These are phyloP conservation scores for Eragrostis tef DNA, from an alignment of 202 grass and related monocot genomes.

Conservation along the genomic window DNA sequence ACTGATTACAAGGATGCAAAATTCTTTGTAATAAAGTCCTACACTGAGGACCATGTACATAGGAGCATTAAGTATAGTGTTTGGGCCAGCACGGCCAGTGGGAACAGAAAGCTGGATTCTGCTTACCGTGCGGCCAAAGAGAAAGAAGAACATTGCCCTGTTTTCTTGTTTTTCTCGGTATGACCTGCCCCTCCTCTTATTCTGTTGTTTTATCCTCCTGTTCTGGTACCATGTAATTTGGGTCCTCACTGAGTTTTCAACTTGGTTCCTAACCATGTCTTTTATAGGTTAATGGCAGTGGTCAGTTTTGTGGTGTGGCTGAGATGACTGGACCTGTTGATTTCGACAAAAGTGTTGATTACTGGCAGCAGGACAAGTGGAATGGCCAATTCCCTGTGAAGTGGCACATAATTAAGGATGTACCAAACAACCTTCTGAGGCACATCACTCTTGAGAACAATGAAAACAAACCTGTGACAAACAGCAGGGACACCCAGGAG, in stretches of 20 bases:
- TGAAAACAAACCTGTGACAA: conserved; percentile 65
- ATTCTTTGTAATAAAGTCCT: conserved; percentile 85
- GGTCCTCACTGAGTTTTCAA: conserved; percentile 5
- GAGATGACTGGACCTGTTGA: conserved; percentile 81
- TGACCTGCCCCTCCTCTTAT: conserved; percentile 9
- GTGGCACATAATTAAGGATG: conserved; percentile 81
- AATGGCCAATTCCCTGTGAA: conserved; percentile 78
- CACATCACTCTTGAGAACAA: conserved; percentile 76
- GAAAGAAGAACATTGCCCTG: conserved; percentile 58
- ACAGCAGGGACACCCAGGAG: conserved; percentile 79
- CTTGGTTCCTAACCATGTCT: conserved; percentile 16
- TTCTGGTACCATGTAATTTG: not conserved
- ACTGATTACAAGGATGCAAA: conserved; percentile 68
- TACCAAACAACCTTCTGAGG: conserved; percentile 55
- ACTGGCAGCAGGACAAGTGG: conserved; percentile 77
- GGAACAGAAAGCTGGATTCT: conserved; percentile 74
- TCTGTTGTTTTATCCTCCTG: conserved; percentile 2
- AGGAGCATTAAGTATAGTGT: conserved; percentile 82
- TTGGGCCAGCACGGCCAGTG: conserved; percentile 69
- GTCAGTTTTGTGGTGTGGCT: conserved; percentile 72
- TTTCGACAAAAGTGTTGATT: conserved; percentile 71
- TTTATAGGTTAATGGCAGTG: conserved; percentile 76
- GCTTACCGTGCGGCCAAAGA: conserved; percentile 54
- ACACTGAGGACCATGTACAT: conserved; percentile 81
- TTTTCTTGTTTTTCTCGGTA: conserved; percentile 90